Conservation (phyloP, 345 rosid genomes). For the Microthlaspi erraticum region DNA sequence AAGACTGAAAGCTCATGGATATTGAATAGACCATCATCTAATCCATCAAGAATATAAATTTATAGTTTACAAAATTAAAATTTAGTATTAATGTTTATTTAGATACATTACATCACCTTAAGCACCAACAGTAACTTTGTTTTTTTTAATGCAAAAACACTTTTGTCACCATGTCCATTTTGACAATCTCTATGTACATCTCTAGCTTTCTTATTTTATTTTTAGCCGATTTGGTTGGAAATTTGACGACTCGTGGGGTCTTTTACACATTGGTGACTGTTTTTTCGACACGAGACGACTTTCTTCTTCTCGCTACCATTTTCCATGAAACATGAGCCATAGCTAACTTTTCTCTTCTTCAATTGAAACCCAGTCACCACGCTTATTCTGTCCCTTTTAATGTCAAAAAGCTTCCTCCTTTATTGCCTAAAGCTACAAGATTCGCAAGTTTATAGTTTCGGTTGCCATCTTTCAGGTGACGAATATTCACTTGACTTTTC, state of each 20-base stretch:
- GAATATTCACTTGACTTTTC: conserved; percentile 54
- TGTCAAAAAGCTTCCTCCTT: conserved; percentile 46
- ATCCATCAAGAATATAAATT: neutral
- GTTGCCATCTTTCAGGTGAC: conserved; percentile 46
- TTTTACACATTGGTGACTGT: conserved; percentile 42
- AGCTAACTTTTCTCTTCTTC: conserved; percentile 47
- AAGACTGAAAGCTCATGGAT: neutral
- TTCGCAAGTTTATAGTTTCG: conserved; percentile 40
- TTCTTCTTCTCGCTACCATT: conserved; percentile 29
- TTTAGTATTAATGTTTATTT: neutral
- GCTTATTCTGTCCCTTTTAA: conserved; percentile 59
- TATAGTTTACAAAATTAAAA: neutral
- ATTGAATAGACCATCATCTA: neutral
- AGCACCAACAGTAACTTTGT: conserved; percentile 25
- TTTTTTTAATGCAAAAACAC: conserved; percentile 9
- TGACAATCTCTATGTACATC: conserved; percentile 23
- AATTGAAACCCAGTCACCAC: conserved; percentile 49
- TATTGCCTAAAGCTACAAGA: conserved; percentile 44
- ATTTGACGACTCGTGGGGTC: conserved; percentile 39
- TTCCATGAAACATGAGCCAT: conserved; percentile 37
- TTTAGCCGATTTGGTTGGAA: conserved; percentile 32
- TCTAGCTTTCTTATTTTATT: neutral
- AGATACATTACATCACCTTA: conserved; percentile 7
- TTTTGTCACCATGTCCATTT: conserved; percentile 22
- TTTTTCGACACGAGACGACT: conserved; percentile 38